Percentiles rank a stretch among this genome's conserved stretches.
These are phyloP conservation scores for Scedosporium boydii DNA, from an alignment of 2,329 filamentous ascomycete genomes.

Conservation along the genomic window DNA sequence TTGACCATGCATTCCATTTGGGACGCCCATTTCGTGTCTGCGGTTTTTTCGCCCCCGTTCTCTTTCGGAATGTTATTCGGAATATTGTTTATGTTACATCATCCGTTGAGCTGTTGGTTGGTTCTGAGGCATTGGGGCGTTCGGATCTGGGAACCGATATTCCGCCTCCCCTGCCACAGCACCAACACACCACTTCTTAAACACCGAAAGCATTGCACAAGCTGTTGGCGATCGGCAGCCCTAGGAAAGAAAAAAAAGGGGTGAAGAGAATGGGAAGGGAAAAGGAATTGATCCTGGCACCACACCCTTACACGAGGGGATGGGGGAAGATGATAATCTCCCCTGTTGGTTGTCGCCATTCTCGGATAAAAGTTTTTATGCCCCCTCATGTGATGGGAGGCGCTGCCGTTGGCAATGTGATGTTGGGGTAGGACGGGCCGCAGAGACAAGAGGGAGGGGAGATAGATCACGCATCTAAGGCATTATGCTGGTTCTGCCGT, in stretches of 20 bases:
- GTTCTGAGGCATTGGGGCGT: not conserved
- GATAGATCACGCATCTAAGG: not conserved
- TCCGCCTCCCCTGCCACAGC: not conserved
- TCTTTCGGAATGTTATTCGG: not conserved
- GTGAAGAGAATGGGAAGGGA: not conserved
- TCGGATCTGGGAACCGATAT: not conserved
- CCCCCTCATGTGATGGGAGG: not conserved
- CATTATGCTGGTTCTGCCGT: not conserved
- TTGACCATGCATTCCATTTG: too few species aligned
- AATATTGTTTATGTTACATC: not conserved
- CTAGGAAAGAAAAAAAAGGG: not conserved
- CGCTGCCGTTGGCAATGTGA: too few species aligned
- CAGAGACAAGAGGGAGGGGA: not conserved
- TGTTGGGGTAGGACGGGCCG: not conserved
- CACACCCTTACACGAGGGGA: not conserved
- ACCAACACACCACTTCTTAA: not conserved
- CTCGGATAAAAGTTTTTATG: not conserved
- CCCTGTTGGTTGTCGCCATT: not conserved
- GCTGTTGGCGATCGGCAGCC: not conserved
- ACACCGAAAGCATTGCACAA: not conserved
- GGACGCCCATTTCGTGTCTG: too few species aligned
- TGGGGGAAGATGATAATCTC: not conserved
- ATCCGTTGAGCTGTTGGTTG: not conserved
- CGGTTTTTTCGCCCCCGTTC: too few species aligned
- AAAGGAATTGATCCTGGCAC: not conserved